Evolutionary conservation across 805 yeast species (phyloP), one percentile per base, ranked within the genome.

Genomic region (Ogataea saltuana): DNA sequence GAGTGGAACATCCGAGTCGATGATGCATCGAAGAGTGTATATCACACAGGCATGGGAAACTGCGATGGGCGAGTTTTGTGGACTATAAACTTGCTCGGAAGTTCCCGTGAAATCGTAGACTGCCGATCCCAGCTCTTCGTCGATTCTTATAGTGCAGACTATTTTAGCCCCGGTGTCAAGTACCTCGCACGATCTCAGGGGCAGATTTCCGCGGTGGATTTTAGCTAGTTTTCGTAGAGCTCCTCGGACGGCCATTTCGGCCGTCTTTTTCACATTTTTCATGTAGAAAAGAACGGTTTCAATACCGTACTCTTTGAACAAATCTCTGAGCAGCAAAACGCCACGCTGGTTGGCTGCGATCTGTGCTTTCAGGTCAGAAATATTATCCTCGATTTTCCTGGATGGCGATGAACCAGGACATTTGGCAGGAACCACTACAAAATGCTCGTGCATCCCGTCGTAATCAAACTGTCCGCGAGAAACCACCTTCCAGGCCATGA

Each of bases 121-220:
- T 2, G 76, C 72, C 36, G 58, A 56, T 2, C 76, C 77, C 16
- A 65, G 59, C 23, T 64, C 64, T 17, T 60, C 63, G 45, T 61
- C 57, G 45, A 74, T 74, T n/a, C 64, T 58, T 28, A 77, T 67
- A 7, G 62, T 60, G 21, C 75, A 64, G 7, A 70, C 56, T 30
- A 77, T 72, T 19, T 69, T 63, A 4, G 81, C 69, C 22, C 83
- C 83, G 54, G 78, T 82, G 58, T 78, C 83, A 64, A 78, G 65
- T 45, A 67, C 59, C 37, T 78, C 83, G 22, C 63, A 62, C 4
- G 78, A 78, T 25, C 57, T 52, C 47, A 76, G 52, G 11, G 69
- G 69, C n/a, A 61, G 45, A 6, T 54, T 49, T 18, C 54, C 69
- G 27, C 39, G 44, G 36, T 60, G 76, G 51, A 72, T 67, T 50